Evolutionary conservation across 2,329 filamentous ascomycete genomes (phyloP), one percentile per base, ranked within the genome.

Genomic region (Hymenoscyphus repandus): DNA sequence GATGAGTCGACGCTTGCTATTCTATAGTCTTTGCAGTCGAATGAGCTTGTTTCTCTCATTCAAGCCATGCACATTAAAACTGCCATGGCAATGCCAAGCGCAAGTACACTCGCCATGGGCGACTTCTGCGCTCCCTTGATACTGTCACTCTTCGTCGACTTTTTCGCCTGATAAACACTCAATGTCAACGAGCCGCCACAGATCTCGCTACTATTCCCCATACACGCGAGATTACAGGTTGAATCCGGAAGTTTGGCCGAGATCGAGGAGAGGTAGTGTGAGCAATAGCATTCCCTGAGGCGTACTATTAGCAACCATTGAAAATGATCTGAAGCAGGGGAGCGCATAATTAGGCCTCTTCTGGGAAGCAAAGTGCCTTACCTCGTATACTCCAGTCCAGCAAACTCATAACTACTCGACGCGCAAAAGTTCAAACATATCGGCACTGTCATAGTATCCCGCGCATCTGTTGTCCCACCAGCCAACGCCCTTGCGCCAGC

Each of bases 241-340:
- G 56, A 58, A 18, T 81, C 78, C 30, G 70, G 59, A 9, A 80
- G 63, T 53, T 72, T 71, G 9, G 60, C 63, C 13, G 76, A 72
- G 20, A 79, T 69, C 7, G 66, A 64, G 7, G 72, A 72, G n/a
- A 83, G 59, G 42, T 68, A 68, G 15, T 73, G 68, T 18, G 75
- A 71, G 64, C 81, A 84, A 73, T 78, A 83, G 71, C 80, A 84
- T 68, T 83, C 79, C 49, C 77, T 78, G 32, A 17, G 17, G 5
- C 46, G 27, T 42, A 6, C 12, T 9, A 32, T 9, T 11, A 43
- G n/a, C 42, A 39, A 40, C 33, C 2, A 43, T 39, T 10, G 31
- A 20, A 11, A 40, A 38, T 10, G 33, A 1, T 11, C 9, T 18
- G 11, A 30, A 38, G n/a, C 22, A 7, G 10, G 6, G 33, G 17